phyloP scores from a whole-genome alignment of 305 asterid genomes.

The Striga hermonthica region DNA sequence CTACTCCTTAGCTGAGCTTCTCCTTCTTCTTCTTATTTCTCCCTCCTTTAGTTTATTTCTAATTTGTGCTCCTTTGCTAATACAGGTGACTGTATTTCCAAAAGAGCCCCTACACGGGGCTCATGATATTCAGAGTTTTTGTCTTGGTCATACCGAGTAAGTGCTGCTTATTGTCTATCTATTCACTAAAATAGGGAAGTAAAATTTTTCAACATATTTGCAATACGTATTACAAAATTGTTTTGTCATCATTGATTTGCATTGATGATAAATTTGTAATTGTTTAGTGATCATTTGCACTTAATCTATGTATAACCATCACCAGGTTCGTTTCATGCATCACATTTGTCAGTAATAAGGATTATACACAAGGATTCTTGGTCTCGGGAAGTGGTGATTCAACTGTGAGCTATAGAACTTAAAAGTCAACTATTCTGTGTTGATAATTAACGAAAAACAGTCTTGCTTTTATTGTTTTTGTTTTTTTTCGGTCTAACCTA shows the following conservation, averaged over 20 bases:
- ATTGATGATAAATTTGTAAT: neutral
- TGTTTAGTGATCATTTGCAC: conserved; percentile 21
- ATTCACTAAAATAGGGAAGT: no score
- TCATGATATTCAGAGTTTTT: conserved; percentile 84
- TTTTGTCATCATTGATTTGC: neutral
- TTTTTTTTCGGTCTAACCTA: conserved; percentile 26
- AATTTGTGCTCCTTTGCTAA: no score
- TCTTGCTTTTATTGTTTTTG: conserved; percentile 3
- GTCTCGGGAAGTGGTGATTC: conserved; percentile 98
- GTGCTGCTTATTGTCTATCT: no score
- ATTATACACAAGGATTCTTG: conserved; percentile 50
- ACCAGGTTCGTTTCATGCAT: conserved; percentile 83
- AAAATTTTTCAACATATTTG: no score
- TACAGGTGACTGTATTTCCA: conserved; percentile 41
- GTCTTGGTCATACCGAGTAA: conserved; percentile 94
- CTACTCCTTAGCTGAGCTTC: neutral
- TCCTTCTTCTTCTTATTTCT: no score
- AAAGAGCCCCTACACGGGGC: conserved; percentile 68
- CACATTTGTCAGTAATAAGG: conserved; percentile 51
- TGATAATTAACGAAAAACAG: conserved; percentile 14
- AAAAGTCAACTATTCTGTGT: conserved; percentile 5
- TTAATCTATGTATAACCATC: conserved; percentile 27
- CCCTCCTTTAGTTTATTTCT: no score
- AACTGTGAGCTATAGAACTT: conserved; percentile 59
- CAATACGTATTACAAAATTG: no score